A percentile compares a stretch with the other conserved stretches of the same genome.
phyloP scores from a whole-genome alignment of 352 stramenopile genomes.

The Phytophthora sp. region DNA sequence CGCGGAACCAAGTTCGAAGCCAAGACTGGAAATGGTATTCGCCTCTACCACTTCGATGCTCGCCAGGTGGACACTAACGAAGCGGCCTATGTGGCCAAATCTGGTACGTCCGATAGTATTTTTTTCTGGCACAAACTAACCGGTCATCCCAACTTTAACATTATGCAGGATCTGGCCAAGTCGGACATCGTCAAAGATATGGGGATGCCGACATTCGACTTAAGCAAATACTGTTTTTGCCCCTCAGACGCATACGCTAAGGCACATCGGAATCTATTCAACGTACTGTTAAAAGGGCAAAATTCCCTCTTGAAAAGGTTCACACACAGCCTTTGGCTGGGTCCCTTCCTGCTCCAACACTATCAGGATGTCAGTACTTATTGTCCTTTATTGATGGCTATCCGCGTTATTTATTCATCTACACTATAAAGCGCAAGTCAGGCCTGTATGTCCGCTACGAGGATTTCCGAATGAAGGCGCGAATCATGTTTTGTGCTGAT shows the following conservation, averaged over 20 bases:
- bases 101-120: not conserved
- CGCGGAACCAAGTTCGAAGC: not conserved
- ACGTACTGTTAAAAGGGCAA: constrained; percentile 23
- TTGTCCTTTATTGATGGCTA: not conserved
- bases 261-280: constrained; percentile 20
- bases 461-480: not conserved
- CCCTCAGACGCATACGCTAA: constrained; percentile 22
- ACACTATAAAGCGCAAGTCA: not conserved
- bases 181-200: not conserved
- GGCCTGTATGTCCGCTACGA: not conserved
- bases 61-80: no score
- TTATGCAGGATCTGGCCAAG: constrained; percentile 4
- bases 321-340: constrained; percentile 9
- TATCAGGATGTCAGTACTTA: not conserved
- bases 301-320: no score
- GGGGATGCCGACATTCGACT: not conserved
- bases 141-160: not conserved
- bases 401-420: not conserved
- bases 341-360: constrained; percentile 7
- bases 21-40: not conserved
- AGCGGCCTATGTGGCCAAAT: not conserved
- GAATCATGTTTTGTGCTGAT: constrained; percentile 1
- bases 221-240: constrained; percentile 9
- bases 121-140: not conserved
- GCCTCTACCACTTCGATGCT: not conserved